Conservation (phyloP, 2,329 filamentous ascomycete species). For the Fusarium penzigii region DNA sequence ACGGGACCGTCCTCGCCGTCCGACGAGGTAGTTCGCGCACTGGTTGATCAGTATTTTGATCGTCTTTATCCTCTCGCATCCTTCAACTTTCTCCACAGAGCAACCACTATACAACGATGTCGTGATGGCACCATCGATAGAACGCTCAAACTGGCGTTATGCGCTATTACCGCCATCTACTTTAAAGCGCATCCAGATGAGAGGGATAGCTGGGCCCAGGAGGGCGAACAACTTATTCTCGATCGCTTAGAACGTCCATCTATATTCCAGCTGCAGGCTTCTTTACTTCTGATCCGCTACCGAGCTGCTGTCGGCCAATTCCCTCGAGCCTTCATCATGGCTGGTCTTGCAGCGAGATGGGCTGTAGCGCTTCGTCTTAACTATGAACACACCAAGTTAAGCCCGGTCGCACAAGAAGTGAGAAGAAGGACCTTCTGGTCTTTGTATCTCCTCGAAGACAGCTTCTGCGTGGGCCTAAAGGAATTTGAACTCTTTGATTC, state of each 20-base stretch:
- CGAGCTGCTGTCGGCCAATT: constrained; percentile 28
- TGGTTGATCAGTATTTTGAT: constrained; percentile 26
- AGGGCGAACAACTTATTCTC: constrained; percentile 26
- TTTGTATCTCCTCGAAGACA: constrained; percentile 27
- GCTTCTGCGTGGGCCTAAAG: constrained; percentile 29
- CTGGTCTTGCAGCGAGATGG: constrained; percentile 27
- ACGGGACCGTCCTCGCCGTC: constrained; percentile 2
- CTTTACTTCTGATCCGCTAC: constrained; percentile 27
- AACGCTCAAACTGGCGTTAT: constrained; percentile 25
- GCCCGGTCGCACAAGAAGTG: constrained; percentile 27
- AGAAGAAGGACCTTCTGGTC: constrained; percentile 29
- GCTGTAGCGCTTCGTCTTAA: constrained; percentile 30
- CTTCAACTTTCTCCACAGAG: constrained; percentile 27
- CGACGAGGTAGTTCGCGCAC: constrained; percentile 17
- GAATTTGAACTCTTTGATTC: constrained; percentile 30
- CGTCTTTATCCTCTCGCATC: constrained; percentile 25
- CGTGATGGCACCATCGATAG: constrained; percentile 27
- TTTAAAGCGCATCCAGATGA: constrained; percentile 18
- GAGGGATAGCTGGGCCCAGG: constrained; percentile 22
- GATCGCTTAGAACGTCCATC: constrained; percentile 27
- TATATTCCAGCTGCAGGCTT: constrained; percentile 31
- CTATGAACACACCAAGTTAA: constrained; percentile 27
- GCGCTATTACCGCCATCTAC: constrained; percentile 27
- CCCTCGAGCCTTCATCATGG: constrained; percentile 30
- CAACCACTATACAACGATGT: constrained; percentile 28